Percentiles rank a stretch among this genome's conserved stretches.
phyloP scores from a whole-genome alignment of 257 asterid species.

The Fraxinus pennsylvanica region DNA sequence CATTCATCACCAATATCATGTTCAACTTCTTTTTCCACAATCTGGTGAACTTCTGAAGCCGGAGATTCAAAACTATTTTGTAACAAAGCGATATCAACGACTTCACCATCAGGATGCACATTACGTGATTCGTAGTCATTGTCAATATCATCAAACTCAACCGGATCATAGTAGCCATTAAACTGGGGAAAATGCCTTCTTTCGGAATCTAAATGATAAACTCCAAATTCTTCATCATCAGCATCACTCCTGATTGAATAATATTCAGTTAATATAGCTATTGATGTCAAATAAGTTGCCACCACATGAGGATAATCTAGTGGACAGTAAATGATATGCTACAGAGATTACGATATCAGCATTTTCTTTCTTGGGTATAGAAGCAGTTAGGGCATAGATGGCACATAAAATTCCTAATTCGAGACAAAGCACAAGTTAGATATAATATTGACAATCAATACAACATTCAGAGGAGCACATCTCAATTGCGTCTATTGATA shows the following conservation, averaged over 20 bases:
- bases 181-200: constrained; percentile 49
- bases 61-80: constrained; percentile 45
- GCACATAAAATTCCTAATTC: not conserved
- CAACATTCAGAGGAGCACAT: constrained; percentile 8
- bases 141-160: constrained; percentile 50
- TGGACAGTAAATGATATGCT: not conserved
- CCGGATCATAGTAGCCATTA: constrained; percentile 58
- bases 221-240: constrained; percentile 71
- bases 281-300: not conserved
- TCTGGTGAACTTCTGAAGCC: constrained; percentile 54
- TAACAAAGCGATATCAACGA: constrained; percentile 44
- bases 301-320: constrained; percentile 1
- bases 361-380: constrained; percentile 5
- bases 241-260: constrained; percentile 66
- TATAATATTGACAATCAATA: constrained; percentile 10
- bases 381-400: constrained; percentile 14
- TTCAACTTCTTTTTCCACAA: constrained; percentile 43
- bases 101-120: constrained; percentile 68
- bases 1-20: constrained; percentile 63
- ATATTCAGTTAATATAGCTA: constrained; percentile 18
- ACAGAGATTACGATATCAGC: not conserved
- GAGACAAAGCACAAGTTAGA: not conserved
- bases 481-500: not conserved
- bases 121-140: constrained; percentile 51
- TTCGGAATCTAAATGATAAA: constrained; percentile 46